Base-by-base conservation (phyloP, 257 asterid species). In the Salvia splendens region DNA sequence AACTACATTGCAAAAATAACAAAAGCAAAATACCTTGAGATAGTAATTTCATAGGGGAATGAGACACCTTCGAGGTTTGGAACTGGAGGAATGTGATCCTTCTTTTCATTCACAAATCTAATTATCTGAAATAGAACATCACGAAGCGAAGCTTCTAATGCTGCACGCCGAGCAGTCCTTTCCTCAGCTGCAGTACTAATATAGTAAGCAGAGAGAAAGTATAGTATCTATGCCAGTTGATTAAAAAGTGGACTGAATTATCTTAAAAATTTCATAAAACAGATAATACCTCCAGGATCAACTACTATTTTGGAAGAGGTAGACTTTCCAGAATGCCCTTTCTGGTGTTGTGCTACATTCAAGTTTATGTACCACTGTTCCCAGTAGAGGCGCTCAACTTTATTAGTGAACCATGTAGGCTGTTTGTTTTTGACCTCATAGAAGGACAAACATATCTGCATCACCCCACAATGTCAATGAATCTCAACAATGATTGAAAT, bases 101-200 rank as follows among this genome's bases (percentile, higher is more conserved):
- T 94, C 83, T 94, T 94, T 48, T 94, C 97, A 74, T 88, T 91
- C 73, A 83, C 97, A 79, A 88, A 90, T 78, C 83, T 86, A 70
- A 94, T 91, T 60, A 94, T 85, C 86, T 94, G 97, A 82, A 91
- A 87, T 75, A 88, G 63, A 68, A 91, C 95, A 50, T 94, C 99
- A 67, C 89, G 89, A 42, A 94, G 89, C 28, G 95, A 91, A 61
- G 83, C 70, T 73, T 88, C 97, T 40, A 91, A 77, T 45, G 88
- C 91, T 58, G 84, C 79, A 59, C 95, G 87, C 61, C 88, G 80
- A 76, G 88, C 88, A 75, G 77, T 82, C 81, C 96, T 86, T 72
- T 83, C 84, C 69, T 87, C 95, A 38, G 84, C 83, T 65, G 87
- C 75, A 75, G 80, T 78, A 57, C 85, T 92, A 76, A 73, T 10